Percentiles rank a stretch among this genome's conserved stretches.
Conservation (phyloP, 129 eudicot species). For the Mikania micrantha region DNA sequence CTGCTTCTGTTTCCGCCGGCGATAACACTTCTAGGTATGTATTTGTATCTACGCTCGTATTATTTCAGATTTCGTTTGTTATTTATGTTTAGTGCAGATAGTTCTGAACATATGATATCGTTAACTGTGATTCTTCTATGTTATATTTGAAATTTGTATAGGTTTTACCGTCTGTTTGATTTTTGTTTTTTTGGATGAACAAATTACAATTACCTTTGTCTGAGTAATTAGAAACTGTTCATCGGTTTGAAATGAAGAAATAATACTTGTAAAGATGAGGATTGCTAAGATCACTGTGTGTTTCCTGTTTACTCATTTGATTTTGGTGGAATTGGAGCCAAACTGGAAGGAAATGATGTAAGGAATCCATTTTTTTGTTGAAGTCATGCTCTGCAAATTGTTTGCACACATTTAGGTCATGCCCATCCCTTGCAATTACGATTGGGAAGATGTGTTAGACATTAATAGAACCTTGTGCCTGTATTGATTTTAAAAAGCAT, state of each 20-base stretch:
- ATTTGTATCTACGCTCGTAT: neutral
- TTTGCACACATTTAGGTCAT: neutral
- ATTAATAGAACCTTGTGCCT: neutral
- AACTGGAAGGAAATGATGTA: neutral
- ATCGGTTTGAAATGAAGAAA: neutral
- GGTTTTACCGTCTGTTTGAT: neutral
- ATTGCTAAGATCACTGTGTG: neutral
- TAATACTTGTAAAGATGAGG: neutral
- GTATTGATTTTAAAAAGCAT: neutral
- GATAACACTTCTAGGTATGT: conserved; percentile 46
- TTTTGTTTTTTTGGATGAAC: neutral
- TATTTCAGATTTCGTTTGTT: neutral
- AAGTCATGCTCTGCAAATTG: neutral
- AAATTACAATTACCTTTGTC: no score
- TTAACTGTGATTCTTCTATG: neutral
- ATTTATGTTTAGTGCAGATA: neutral
- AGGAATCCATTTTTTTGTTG: neutral
- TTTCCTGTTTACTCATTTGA: neutral
- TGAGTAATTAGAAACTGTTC: neutral
- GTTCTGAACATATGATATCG: neutral
- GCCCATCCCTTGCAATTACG: neutral
- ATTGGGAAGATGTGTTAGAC: neutral
- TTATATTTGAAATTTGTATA: neutral
- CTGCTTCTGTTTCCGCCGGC: conserved; percentile 26
- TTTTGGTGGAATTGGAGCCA: neutral